Conservation (phyloP, 345 rosid genomes). For the Eucalyptus urophylla region DNA sequence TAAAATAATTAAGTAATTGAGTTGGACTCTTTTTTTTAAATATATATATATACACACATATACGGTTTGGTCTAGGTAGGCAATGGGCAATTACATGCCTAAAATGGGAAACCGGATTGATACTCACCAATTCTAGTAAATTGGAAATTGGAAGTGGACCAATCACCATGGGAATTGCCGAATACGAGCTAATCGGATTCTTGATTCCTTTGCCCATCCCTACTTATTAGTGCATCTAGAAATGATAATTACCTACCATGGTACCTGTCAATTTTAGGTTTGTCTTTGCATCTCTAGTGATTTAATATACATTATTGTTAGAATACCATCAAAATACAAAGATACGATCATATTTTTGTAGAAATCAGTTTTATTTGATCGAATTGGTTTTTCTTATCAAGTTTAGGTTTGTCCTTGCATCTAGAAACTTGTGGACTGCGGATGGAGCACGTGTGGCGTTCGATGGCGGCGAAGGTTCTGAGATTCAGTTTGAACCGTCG, state of each 20-base stretch:
- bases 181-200: fast-evolving
- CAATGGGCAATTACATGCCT: no score
- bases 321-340: background rate
- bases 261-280: background rate
- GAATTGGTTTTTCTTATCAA: background rate
- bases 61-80: fast-evolving
- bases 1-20: no score
- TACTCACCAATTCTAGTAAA: no score
- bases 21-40: no score
- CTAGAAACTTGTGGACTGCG: background rate
- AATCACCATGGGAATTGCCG: no score
- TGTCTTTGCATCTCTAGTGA: background rate
- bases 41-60: fast-evolving
- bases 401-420: no score
- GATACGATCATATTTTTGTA: background rate
- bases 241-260: background rate
- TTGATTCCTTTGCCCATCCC: no score
- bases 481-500: background rate
- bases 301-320: no score
- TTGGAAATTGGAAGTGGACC: no score
- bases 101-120: fast-evolving
- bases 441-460: background rate
- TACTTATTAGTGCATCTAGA: background rate
- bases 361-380: background rate
- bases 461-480: background rate